A percentile compares a stretch with the other conserved stretches of the same genome.
Conservation (phyloP, 2,329 filamentous ascomycete genomes). For the Pseudocercospora crystallina region DNA sequence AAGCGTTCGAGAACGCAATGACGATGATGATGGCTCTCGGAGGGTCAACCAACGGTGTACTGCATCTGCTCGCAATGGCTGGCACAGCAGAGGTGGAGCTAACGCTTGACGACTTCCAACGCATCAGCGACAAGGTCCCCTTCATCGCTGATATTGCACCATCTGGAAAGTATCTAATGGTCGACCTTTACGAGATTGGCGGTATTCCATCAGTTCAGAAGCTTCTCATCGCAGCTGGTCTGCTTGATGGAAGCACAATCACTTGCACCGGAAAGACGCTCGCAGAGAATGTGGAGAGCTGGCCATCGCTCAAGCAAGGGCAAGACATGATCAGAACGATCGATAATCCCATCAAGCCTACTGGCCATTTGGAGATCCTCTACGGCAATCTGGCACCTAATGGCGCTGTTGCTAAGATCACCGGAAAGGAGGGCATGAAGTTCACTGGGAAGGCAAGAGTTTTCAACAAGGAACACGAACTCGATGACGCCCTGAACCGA, state of each 20-base stretch:
- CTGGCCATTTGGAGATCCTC: conserved; percentile 85
- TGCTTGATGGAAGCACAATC: conserved; percentile 74
- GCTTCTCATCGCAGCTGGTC: conserved; percentile 70
- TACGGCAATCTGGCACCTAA: conserved; percentile 83
- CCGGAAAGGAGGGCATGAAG: conserved; percentile 82
- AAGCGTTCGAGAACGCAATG: conserved; percentile 82
- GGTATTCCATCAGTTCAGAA: conserved; percentile 86
- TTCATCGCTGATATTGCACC: conserved; percentile 85
- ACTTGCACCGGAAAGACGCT: conserved; percentile 85
- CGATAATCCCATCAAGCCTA: conserved; percentile 78
- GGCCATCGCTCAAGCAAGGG: conserved; percentile 70
- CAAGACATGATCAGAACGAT: conserved; percentile 83
- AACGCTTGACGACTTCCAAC: conserved; percentile 78
- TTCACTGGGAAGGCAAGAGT: conserved; percentile 81
- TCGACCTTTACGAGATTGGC: conserved; percentile 81
- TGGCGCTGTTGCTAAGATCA: conserved; percentile 93
- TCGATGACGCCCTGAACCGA: conserved; percentile 71
- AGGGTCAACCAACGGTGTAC: conserved; percentile 82
- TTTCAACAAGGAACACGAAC: conserved; percentile 80
- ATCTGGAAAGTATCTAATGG: conserved; percentile 81
- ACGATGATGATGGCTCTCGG: conserved; percentile 91
- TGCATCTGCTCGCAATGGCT: conserved; percentile 89
- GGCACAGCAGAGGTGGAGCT: conserved; percentile 76
- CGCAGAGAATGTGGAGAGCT: conserved; percentile 74
- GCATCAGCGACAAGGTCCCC: conserved; percentile 77